Base-by-base conservation (phyloP, 257 asterid genomes). In the Galeopsis tetrahit region DNA sequence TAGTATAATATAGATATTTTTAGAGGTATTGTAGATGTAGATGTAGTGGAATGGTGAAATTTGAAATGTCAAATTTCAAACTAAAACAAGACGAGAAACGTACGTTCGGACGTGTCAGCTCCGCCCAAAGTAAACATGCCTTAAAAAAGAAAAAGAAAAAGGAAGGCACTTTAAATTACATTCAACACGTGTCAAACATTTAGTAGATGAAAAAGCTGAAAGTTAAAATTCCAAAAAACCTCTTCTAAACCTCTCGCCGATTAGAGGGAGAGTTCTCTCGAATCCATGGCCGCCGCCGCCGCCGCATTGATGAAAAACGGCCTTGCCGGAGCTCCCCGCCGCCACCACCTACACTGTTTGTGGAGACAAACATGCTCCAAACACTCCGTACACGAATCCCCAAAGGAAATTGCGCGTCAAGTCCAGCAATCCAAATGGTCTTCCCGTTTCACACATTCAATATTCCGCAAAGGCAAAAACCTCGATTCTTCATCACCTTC, bases 381-480 rank as follows among this genome's bases (percentile, higher is more conserved):
- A 6, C 77, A 72, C 58, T 63, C 84, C 75, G 21, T 60, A 11
- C 79, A 79, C 79, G 66, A 69, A 34, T 73, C 72, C 14, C 69
- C 81, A 31, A 64, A 66, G 57, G 36, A 32, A 5, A 33, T 69
- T 10, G 62, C 44, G 0, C 59, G 74, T 44, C 84, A 59, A 44
- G 53, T 74, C 46, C 89, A 75, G 10, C 90, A 80, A 53, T 69
- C 79, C 46, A 82, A 79, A 79, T 79, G 80, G 33, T 59, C 69
- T 44, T 74, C 87, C 68, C 74, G 78, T 65, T 79, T 84, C 46
- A 80, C 87, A n/a, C 75, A 70, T 17, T 78, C 81, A 10, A 7
- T 78, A 33, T 35, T 40, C 14, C 78, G 64, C 14, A 84, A 72
- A 66, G 36, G 44, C n/a, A 85, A 81, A 33, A 80, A 74, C 7